Conservation (phyloP, 768 basidiomycete species). For the Pleurotus tuoliensis region DNA sequence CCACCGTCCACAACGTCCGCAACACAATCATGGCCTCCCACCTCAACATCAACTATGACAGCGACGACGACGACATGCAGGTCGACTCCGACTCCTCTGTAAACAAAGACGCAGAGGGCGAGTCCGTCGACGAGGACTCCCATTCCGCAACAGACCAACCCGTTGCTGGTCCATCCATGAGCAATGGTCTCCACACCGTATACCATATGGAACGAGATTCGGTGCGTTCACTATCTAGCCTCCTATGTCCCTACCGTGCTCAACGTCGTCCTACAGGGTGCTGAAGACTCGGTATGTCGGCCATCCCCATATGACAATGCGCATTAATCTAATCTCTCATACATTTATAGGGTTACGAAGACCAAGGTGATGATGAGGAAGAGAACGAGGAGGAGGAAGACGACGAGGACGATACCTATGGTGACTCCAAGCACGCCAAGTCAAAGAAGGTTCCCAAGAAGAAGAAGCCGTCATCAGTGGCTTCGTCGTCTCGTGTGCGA, state of each 20-base stretch:
- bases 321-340: slow-evolving; percentile 14
- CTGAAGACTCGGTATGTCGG: slow-evolving; percentile 58
- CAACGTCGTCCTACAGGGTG: slow-evolving; percentile 29
- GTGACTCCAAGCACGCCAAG: slow-evolving; percentile 70
- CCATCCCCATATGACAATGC: slow-evolving; percentile 7
- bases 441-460: slow-evolving; percentile 60
- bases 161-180: slow-evolving; percentile 33
- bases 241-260: slow-evolving; percentile 10
- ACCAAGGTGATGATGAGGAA: slow-evolving; percentile 57
- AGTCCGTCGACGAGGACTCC: slow-evolving; percentile 54
- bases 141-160: slow-evolving; percentile 31
- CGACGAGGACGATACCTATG: slow-evolving; percentile 76
- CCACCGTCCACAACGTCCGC: slow-evolving; percentile 19
- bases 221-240: slow-evolving; percentile 27
- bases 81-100: slow-evolving; percentile 59
- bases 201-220: slow-evolving; percentile 30
- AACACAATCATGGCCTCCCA: slow-evolving; percentile 28
- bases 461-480: slow-evolving; percentile 49
- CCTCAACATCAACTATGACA: slow-evolving; percentile 58
- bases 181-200: slow-evolving; percentile 16
- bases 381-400: slow-evolving; percentile 50
- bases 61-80: slow-evolving; percentile 61
- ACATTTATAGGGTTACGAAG: slow-evolving; percentile 39
- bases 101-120: slow-evolving; percentile 54
- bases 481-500: slow-evolving; percentile 52